phyloP scores from a whole-genome alignment of 208 protist genomes.

The Leishmania lainsoni region DNA sequence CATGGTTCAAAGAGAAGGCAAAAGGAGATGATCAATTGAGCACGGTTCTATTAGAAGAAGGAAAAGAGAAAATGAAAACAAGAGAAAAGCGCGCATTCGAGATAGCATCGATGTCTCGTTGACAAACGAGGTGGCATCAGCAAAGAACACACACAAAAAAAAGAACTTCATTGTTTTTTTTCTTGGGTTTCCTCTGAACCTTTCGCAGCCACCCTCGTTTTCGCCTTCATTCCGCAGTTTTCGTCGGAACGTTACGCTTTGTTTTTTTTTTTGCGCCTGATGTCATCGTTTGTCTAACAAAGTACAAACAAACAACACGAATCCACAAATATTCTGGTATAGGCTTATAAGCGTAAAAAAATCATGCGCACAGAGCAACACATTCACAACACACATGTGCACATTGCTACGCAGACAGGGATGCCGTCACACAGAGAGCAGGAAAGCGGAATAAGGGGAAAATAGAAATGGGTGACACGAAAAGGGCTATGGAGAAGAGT shows the following conservation, averaged over 20 bases:
- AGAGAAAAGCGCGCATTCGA: not conserved
- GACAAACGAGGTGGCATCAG: not conserved
- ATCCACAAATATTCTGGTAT: not conserved
- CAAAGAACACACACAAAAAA: not conserved
- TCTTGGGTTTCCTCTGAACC: not conserved
- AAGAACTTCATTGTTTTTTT: not conserved
- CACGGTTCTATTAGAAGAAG: not conserved
- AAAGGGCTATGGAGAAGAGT: not conserved
- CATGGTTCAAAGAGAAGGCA: not conserved
- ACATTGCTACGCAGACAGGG: not conserved
- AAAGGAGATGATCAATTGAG: not conserved
- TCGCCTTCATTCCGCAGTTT: not conserved
- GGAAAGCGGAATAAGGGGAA: not conserved
- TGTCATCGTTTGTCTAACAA: not conserved
- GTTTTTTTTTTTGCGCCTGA: not conserved
- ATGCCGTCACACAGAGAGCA: not conserved
- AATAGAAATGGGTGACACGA: too few relatives aligned
- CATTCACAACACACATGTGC: not conserved
- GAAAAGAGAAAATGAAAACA: not conserved
- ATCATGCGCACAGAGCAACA: not conserved
- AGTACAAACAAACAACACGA: not conserved
- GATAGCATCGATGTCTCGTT: not conserved
- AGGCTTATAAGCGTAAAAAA: not conserved
- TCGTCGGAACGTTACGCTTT: not conserved
- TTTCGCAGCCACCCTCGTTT: not conserved